Evolutionary conservation across 2,329 filamentous ascomycete species (phyloP), one percentile per base, ranked within the genome.

Genomic region (Ceratocystis eucalypticola): DNA sequence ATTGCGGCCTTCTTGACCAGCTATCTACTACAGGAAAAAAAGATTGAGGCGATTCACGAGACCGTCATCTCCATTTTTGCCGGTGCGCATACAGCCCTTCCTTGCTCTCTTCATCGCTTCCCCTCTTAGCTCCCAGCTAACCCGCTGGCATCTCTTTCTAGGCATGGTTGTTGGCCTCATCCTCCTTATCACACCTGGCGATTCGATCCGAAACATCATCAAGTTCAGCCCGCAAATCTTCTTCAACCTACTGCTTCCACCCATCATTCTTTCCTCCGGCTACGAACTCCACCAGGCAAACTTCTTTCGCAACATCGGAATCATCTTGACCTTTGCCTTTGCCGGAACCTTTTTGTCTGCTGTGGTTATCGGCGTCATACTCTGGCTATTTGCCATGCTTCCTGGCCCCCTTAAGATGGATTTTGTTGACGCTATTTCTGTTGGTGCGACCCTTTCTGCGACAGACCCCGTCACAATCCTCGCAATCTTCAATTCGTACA

Each of bases 211-310:
- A 75, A 89, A 89, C 74, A 86, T 90, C 70, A 91, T 99, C 73
- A 96, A 88, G 76, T 99, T 99, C 80, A 89, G 97, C 79, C 96
- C 96, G 75, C 92, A 97, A 74, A 96, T 97, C 80, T 99, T 99
- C 81, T 99, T 99, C 82, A 99, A 99, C 76, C 84, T 99, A 59
- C 84, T 99, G 12, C 88, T 99, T n/a, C 94, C 94, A 46, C 94
- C 94, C 66, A 99, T 99, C 74, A 99, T 99, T 74, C 82, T 99
- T 33, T 93, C 92, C 17, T 96, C 93, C 17, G 94, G 94, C 65
- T 99, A 97, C 77, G 94, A 99, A 77, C 77, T 99, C 69, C 94
- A 99, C 75, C 94, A 99, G 78, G 92, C 90, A 71, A 99, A 99
- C 78, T 99, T 99, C 82, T 99, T 99, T 77, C 88, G 93, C 70